phyloP scores from a whole-genome alignment of 164 flowering plant species.

The Vitis cinerea region DNA sequence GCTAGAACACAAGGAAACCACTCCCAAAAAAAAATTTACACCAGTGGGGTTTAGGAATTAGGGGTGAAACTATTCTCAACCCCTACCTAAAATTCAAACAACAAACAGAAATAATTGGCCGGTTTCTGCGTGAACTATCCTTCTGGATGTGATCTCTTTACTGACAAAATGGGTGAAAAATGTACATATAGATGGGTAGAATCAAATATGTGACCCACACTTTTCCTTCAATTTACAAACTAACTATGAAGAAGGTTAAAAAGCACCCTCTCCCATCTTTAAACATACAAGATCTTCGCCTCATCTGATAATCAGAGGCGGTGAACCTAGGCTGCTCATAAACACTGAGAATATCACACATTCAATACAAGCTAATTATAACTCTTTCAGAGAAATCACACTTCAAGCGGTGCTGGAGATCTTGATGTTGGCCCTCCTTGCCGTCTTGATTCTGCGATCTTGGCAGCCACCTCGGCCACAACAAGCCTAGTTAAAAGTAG shows the following conservation, averaged over 20 bases:
- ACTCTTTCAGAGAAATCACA: constrained; percentile 15
- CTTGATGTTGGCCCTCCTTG: constrained; percentile 13
- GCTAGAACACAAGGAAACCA: too few species aligned
- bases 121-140: too few species aligned
- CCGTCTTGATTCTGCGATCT: constrained; percentile 38
- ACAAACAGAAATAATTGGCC: too few species aligned
- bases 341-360: neutral
- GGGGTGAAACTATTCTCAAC: too few species aligned
- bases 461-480: constrained; percentile 59
- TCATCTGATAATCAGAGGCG: constrained; percentile 4
- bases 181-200: too few species aligned
- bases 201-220: too few species aligned
- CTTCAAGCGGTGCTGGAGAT: constrained; percentile 15
- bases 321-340: neutral
- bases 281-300: neutral
- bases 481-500: constrained; percentile 62
- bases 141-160: too few species aligned
- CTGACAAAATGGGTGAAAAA: too few species aligned
- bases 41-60: too few species aligned
- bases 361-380: neutral
- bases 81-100: too few species aligned
- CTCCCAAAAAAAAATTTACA: too few species aligned
- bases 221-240: neutral
- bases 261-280: constrained; percentile 10
- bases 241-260: constrained; percentile 8